phyloP scores from a whole-genome alignment of 306 rosid species.

The Cicer cuneatum region DNA sequence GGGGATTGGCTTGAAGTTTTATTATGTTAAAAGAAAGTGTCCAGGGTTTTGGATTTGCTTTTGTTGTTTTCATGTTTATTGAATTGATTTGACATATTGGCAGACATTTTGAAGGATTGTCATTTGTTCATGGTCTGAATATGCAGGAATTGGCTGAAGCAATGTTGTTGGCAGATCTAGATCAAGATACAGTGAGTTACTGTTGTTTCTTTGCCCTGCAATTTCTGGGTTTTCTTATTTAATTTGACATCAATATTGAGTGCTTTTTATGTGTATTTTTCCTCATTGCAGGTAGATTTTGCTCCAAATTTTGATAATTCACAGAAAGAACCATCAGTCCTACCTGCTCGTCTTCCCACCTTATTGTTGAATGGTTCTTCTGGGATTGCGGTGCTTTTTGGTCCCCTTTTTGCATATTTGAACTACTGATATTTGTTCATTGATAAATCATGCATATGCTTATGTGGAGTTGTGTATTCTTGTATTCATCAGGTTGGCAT shows the following conservation, averaged over 20 bases:
- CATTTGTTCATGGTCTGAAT: conserved; percentile 44
- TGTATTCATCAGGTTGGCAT: conserved; percentile 79
- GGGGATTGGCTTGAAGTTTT: conserved; percentile 15
- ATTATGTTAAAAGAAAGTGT: conserved; percentile 5
- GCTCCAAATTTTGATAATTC: conserved; percentile 92
- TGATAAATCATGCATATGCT: conserved; percentile 34
- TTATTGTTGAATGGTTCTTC: conserved; percentile 94
- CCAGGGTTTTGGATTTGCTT: conserved; percentile 11
- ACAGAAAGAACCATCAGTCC: conserved; percentile 88
- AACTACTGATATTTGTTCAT: conserved; percentile 32
- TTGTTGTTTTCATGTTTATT: conserved; percentile 37
- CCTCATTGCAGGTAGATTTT: conserved; percentile 80
- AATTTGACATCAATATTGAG: conserved; percentile 13
- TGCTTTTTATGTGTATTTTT: conserved; percentile 26
- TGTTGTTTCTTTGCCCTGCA: conserved; percentile 47
- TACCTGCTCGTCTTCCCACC: conserved; percentile 95
- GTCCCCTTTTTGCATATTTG: conserved; percentile 41
- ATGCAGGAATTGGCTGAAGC: conserved; percentile 90
- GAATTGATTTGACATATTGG: conserved; percentile 31
- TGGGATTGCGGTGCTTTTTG: conserved; percentile 87
- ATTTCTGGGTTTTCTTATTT: conserved; percentile 35
- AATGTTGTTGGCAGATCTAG: conserved; percentile 82
- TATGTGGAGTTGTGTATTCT: conserved; percentile 35
- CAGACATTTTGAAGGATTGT: conserved; percentile 24
- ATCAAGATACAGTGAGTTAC: conserved; percentile 83